Evolutionary conservation across 345 rosid genomes (phyloP).

Genomic region (Populus euphratica): DNA sequence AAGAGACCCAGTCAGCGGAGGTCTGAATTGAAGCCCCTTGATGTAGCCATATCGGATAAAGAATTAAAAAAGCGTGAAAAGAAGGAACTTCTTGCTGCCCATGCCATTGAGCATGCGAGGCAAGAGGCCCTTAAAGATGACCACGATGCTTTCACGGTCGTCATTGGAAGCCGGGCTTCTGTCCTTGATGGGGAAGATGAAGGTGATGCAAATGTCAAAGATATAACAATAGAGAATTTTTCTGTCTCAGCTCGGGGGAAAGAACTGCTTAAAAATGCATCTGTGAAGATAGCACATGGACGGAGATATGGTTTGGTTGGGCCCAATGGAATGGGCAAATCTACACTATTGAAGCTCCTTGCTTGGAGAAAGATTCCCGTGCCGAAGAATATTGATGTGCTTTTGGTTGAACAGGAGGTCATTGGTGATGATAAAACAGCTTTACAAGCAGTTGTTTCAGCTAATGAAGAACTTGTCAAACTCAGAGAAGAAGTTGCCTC

Average conservation of each 20-base stretch:
- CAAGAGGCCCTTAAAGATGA: slow-evolving; percentile 86
- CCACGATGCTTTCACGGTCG: slow-evolving; percentile 92
- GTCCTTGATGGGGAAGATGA: slow-evolving; percentile 88
- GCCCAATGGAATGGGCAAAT: slow-evolving; percentile 95
- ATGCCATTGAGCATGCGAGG: slow-evolving; percentile 55
- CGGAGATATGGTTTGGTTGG: slow-evolving; percentile 96
- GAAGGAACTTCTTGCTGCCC: slow-evolving; percentile 59
- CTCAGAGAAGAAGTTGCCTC: slow-evolving; percentile 63
- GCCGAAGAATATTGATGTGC: slow-evolving; percentile 92
- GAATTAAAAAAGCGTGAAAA: slow-evolving; percentile 78
- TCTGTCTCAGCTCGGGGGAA: slow-evolving; percentile 94
- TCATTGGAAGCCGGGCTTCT: slow-evolving; percentile 77
- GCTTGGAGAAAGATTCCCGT: slow-evolving; percentile 99
- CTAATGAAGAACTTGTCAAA: slow-evolving; percentile 72
- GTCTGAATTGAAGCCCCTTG: slow-evolving; percentile 50
- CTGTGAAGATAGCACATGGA: slow-evolving; percentile 91
- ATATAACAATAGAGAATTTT: slow-evolving; percentile 74
- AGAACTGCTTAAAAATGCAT: slow-evolving; percentile 79
- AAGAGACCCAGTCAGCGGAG: slow-evolving; percentile 41
- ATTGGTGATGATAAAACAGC: slow-evolving; percentile 86
- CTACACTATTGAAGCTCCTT: slow-evolving; percentile 85
- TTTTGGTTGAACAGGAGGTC: slow-evolving; percentile 91
- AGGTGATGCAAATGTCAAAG: slow-evolving; percentile 87
- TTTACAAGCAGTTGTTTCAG: slow-evolving; percentile 84
- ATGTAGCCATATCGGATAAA: slow-evolving; percentile 57